A percentile compares a stretch with the other conserved stretches of the same genome.
Conservation (phyloP, 2,329 filamentous ascomycete species). For the Fusarium sp. region DNA sequence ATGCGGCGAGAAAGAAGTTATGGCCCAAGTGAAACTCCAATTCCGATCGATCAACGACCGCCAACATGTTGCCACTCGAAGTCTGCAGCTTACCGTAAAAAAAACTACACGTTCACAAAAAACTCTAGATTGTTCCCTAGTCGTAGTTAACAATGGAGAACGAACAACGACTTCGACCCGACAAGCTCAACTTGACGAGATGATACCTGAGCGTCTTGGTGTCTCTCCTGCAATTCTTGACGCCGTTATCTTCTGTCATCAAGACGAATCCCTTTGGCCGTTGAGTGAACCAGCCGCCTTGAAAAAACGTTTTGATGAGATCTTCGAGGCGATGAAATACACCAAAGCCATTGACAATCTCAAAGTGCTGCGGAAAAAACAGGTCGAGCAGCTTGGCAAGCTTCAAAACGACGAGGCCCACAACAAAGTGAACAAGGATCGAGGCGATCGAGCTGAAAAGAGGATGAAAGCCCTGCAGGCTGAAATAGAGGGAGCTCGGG, state of each 20-base stretch:
- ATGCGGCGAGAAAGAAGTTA: slow-evolving; percentile 85
- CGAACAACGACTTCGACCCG: slow-evolving; percentile 82
- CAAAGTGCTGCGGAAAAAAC: slow-evolving; percentile 85
- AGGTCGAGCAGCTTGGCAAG: slow-evolving; percentile 79
- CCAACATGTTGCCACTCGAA: slow-evolving; percentile 86
- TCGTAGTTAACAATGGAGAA: slow-evolving; percentile 84
- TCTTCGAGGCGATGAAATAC: slow-evolving; percentile 97
- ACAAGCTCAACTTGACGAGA: slow-evolving; percentile 82
- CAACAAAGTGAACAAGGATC: slow-evolving; percentile 86
- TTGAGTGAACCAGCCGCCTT: slow-evolving; percentile 87
- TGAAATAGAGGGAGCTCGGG: slow-evolving; percentile 73
- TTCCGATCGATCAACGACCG: slow-evolving; percentile 84
- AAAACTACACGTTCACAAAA: slow-evolving; percentile 82
- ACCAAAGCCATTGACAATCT: slow-evolving; percentile 98
- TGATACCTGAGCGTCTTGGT: slow-evolving; percentile 88
- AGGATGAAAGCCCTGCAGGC: slow-evolving; percentile 72
- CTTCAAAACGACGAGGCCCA: slow-evolving; percentile 81
- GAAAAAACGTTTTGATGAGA: slow-evolving; percentile 97
- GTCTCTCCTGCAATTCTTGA: slow-evolving; percentile 92
- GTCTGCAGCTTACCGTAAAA: slow-evolving; percentile 87
- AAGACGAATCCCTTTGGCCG: slow-evolving; percentile 97
- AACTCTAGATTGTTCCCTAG: slow-evolving; percentile 83
- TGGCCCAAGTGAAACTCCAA: slow-evolving; percentile 90
- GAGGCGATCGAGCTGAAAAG: slow-evolving; percentile 79
- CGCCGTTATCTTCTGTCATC: slow-evolving; percentile 97